Evolutionary conservation across 1,139 yeast species (phyloP).

Genomic region (Lodderomyces oxycetoniae): DNA sequence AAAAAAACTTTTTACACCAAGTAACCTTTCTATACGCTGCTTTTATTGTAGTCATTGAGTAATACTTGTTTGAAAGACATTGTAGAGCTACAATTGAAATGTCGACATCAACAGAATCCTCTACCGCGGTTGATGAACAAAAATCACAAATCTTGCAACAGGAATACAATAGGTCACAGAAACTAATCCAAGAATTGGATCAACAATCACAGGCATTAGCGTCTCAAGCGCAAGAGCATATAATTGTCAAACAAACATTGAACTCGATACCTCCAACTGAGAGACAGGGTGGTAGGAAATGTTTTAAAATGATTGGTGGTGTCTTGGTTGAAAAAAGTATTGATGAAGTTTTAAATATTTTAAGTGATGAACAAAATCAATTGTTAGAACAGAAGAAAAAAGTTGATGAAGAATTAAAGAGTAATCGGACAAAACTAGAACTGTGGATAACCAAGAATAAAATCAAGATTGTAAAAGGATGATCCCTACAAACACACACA

Average conservation of each 20-base stretch:
- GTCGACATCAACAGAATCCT: too few species aligned
- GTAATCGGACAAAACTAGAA: constrained; percentile 53
- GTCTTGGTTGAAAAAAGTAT: constrained; percentile 82
- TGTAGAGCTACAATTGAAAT: too few species aligned
- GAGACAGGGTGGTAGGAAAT: constrained; percentile 55
- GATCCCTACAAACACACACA: too few species aligned
- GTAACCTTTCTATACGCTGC: too few species aligned
- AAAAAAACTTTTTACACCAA: too few species aligned
- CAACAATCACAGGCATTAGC: constrained; percentile 49
- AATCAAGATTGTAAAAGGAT: constrained; percentile 54
- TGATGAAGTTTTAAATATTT: constrained; percentile 65
- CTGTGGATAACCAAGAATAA: constrained; percentile 64
- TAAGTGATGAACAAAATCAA: constrained; percentile 54
- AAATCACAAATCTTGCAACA: constrained; percentile 50
- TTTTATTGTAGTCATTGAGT: too few species aligned
- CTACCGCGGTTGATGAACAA: constrained; percentile 28
- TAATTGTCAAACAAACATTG: constrained; percentile 34
- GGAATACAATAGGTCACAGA: constrained; percentile 61
- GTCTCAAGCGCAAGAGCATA: constrained; percentile 40
- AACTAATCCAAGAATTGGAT: constrained; percentile 52
- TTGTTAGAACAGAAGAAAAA: constrained; percentile 40
- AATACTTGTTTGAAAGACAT: too few species aligned
- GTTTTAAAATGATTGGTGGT: constrained; percentile 93
- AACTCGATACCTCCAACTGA: constrained; percentile 28
- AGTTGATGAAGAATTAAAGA: constrained; percentile 43